phyloP scores from a whole-genome alignment of 176 grass and related monocot species.

The Hordeum vulgare region DNA sequence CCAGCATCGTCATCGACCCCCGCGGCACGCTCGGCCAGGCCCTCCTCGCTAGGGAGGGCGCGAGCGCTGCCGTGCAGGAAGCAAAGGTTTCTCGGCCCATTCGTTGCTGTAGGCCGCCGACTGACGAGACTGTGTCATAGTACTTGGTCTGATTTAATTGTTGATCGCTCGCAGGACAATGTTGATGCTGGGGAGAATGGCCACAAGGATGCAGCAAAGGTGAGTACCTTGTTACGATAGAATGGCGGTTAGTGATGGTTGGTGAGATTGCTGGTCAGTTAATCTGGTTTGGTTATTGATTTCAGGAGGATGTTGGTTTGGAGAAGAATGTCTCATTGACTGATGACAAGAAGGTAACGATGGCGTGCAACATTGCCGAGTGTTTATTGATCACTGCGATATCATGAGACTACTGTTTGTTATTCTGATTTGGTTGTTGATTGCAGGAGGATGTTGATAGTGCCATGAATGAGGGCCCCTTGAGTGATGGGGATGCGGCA shows the following conservation, averaged over 20 bases:
- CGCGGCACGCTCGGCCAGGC: conserved; percentile 25
- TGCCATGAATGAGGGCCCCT: not conserved
- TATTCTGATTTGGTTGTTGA: not conserved
- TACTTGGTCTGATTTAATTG: not conserved
- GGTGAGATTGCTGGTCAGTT: not conserved
- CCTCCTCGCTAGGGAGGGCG: not conserved
- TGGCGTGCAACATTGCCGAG: not conserved
- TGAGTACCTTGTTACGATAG: not conserved
- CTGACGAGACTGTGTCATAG: not conserved
- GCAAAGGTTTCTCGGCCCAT: not conserved
- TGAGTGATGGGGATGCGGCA: not conserved
- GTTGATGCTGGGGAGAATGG: not conserved
- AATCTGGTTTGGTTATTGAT: not conserved
- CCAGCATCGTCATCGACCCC: conserved; percentile 42
- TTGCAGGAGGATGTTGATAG: not conserved
- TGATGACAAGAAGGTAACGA: not conserved
- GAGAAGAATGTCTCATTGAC: not conserved
- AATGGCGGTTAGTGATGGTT: not conserved
- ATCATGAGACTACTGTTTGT: not conserved
- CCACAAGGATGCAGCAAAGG: not conserved
- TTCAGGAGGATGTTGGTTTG: not conserved
- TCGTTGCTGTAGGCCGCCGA: not conserved
- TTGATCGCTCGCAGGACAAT: conserved; percentile 16
- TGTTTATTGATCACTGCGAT: not conserved
- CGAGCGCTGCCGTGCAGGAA: not conserved